Conservation (phyloP, 2,329 filamentous ascomycete species). For the Cryphonectria carpinicola region DNA sequence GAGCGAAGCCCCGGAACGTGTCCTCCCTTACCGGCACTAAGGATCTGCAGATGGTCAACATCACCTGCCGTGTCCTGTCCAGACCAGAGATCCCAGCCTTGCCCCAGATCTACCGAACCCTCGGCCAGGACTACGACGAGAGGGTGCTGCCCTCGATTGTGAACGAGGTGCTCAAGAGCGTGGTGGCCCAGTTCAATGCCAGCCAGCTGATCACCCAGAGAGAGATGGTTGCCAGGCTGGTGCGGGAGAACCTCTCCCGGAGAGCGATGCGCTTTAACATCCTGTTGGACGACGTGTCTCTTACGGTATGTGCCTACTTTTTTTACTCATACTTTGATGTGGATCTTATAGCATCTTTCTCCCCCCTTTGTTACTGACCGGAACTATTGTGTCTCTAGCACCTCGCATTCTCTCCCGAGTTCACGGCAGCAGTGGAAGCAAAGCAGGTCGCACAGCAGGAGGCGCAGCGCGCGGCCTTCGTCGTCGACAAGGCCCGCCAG, state of each 20-base stretch:
- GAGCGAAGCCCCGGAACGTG: slow-evolving; percentile 95
- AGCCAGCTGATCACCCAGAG: slow-evolving; percentile 98
- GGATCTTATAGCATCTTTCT: too few species aligned
- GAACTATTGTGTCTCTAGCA: slow-evolving; percentile 51
- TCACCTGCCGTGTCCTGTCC: slow-evolving; percentile 98
- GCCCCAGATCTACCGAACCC: slow-evolving; percentile 94
- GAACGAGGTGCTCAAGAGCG: slow-evolving; percentile 97
- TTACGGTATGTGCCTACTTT: slow-evolving; percentile 69
- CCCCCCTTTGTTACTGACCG: slow-evolving; percentile 32
- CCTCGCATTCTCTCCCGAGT: slow-evolving; percentile 74
- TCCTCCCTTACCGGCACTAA: slow-evolving; percentile 97
- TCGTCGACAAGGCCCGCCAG: slow-evolving; percentile 98
- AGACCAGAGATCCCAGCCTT: slow-evolving; percentile 85
- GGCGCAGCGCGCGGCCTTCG: slow-evolving; percentile 93
- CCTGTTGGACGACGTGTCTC: slow-evolving; percentile 91
- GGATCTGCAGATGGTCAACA: slow-evolving; percentile 99
- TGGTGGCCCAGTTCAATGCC: slow-evolving; percentile 98
- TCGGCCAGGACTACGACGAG: slow-evolving; percentile 96
- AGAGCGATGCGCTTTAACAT: slow-evolving; percentile 97
- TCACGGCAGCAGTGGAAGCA: slow-evolving; percentile 73
- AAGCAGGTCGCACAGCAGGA: slow-evolving; percentile 86
- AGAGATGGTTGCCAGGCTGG: slow-evolving; percentile 91
- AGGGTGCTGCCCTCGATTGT: slow-evolving; percentile 95
- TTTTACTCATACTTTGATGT: too few species aligned
- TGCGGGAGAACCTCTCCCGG: slow-evolving; percentile 89